phyloP scores from a whole-genome alignment of 257 asterid species.

The Mitragyna speciosa region DNA sequence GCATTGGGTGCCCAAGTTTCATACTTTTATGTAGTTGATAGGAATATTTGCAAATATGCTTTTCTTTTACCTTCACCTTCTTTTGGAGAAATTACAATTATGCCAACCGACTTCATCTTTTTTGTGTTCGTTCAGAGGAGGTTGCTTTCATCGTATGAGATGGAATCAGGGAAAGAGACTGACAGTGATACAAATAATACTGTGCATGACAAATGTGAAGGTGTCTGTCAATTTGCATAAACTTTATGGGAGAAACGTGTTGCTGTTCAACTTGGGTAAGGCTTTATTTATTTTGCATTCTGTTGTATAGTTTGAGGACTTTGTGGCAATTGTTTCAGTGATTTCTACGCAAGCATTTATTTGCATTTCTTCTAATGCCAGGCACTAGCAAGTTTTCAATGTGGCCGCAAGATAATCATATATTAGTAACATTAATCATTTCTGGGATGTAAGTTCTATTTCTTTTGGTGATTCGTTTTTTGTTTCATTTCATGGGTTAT shows the following conservation, averaged over 20 bases:
- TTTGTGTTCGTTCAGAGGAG: slow-evolving; percentile 22
- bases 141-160: slow-evolving; percentile 32
- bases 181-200: neutral
- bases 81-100: neutral
- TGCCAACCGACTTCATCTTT: neutral
- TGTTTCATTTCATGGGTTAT: slow-evolving; percentile 12
- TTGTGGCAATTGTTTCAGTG: neutral
- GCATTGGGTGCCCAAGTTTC: too few species aligned
- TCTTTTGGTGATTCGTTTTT: neutral
- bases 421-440: neutral
- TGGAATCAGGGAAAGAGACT: slow-evolving; percentile 18
- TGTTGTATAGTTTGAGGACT: neutral
- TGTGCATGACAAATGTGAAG: slow-evolving; percentile 16
- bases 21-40: neutral
- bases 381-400: neutral
- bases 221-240: slow-evolving; percentile 9
- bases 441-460: slow-evolving; percentile 7
- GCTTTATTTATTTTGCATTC: neutral
- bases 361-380: slow-evolving; percentile 6
- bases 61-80: neutral
- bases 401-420: slow-evolving; percentile 6
- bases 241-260: neutral
- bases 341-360: neutral
- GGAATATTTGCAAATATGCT: neutral
- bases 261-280: slow-evolving; percentile 17